Percentiles rank a stretch among this genome's conserved stretches.
Conservation (phyloP, 805 yeast species). For the Yarrowia sp. region DNA sequence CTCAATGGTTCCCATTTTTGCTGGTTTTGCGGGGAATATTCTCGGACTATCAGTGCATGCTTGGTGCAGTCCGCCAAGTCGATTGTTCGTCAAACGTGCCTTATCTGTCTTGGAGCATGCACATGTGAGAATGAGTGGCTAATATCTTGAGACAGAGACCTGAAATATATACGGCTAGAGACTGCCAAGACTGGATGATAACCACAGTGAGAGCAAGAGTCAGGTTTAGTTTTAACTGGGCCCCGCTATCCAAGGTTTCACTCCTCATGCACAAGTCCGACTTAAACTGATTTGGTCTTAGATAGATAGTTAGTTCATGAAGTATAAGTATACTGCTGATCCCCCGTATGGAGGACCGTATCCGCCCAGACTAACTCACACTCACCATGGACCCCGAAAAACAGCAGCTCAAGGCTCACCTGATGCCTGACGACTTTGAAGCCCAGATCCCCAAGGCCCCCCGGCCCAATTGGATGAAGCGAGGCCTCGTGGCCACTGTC, state of each 20-base stretch:
- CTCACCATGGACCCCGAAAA: conserved; percentile 7
- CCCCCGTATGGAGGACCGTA: background rate
- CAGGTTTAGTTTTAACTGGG: background rate
- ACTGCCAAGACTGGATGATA: background rate
- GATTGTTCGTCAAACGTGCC: background rate
- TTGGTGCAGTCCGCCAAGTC: conserved; percentile 3
- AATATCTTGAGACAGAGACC: no score
- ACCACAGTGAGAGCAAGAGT: background rate
- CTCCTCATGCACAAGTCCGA: background rate
- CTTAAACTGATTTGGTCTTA: background rate
- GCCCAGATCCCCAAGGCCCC: background rate
- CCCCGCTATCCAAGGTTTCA: background rate
- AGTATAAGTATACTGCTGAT: background rate
- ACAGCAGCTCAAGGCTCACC: background rate
- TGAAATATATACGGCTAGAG: background rate
- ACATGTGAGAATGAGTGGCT: background rate
- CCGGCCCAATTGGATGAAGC: conserved; percentile 12
- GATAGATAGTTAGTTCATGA: background rate
- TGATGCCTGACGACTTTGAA: conserved; percentile 1
- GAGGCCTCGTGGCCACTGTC: background rate
- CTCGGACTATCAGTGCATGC: conserved; percentile 10
- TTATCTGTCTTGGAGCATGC: background rate
- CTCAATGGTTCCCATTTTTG: background rate
- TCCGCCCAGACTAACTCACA: background rate
- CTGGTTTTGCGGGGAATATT: background rate